Conservation (phyloP, 1,139 yeast species). For the Geotrichum aggregatum region DNA sequence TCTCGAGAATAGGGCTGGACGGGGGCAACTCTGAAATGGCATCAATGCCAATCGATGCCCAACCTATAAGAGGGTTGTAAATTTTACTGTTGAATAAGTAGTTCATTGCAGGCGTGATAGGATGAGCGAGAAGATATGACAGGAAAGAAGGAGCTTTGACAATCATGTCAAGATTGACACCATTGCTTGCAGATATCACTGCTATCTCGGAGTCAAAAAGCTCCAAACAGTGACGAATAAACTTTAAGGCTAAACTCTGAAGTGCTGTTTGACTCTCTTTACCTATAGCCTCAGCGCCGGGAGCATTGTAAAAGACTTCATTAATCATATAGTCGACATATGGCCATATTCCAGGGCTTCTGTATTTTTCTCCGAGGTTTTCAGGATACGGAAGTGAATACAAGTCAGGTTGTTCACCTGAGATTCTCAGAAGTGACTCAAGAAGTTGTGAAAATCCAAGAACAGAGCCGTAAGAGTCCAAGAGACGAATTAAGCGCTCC, state of each 20-base stretch:
- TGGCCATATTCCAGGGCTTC: slow-evolving; percentile 73
- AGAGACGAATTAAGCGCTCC: slow-evolving; percentile 33
- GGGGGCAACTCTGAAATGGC: slow-evolving; percentile 43
- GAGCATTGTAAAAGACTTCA: slow-evolving; percentile 57
- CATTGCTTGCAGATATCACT: slow-evolving; percentile 43
- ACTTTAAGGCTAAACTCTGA: slow-evolving; percentile 51
- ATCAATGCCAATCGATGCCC: slow-evolving; percentile 57
- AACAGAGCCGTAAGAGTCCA: slow-evolving; percentile 41
- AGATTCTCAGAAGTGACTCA: slow-evolving; percentile 40
- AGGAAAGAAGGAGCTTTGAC: slow-evolving; percentile 43
- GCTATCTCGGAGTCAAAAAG: slow-evolving; percentile 64
- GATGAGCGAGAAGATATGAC: slow-evolving; percentile 52
- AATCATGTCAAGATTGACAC: slow-evolving; percentile 50
- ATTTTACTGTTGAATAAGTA: slow-evolving; percentile 58
- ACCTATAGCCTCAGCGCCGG: slow-evolving; percentile 34
- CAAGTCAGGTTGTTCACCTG: slow-evolving; percentile 27
- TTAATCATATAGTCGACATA: slow-evolving; percentile 66
- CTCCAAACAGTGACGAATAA: slow-evolving; percentile 51
- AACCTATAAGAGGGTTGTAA: slow-evolving; percentile 52
- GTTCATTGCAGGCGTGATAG: slow-evolving; percentile 62
- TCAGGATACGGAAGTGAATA: slow-evolving; percentile 53
- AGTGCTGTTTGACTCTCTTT: slow-evolving; percentile 43
- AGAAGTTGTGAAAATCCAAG: slow-evolving; percentile 58
- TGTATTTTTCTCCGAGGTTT: slow-evolving; percentile 57
- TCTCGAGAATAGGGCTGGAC: slow-evolving; percentile 37